Evolutionary conservation across 2,329 filamentous ascomycete genomes (phyloP).

Genomic region (Colletotrichum spinosum): DNA sequence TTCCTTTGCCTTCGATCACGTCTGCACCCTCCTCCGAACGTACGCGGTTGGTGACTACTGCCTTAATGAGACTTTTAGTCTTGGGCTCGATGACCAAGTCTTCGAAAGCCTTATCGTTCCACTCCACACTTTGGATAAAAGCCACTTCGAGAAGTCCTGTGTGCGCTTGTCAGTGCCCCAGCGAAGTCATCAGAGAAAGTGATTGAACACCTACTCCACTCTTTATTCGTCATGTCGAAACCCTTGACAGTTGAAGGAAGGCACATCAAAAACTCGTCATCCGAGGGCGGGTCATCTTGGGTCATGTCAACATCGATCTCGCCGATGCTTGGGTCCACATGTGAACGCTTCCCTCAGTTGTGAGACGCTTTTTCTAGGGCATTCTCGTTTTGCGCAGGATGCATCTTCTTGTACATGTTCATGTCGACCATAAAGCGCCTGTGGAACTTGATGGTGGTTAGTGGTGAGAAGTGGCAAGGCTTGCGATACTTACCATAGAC

Average conservation of each 20-base stretch:
- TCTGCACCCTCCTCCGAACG: conserved; percentile 37
- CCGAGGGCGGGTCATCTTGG: not conserved
- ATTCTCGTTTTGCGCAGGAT: not conserved
- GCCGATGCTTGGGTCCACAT: not conserved
- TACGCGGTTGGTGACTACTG: conserved; percentile 41
- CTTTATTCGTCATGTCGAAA: conserved; percentile 15
- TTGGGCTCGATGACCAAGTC: conserved; percentile 33
- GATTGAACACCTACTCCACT: conserved; percentile 2
- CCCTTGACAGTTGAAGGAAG: not conserved
- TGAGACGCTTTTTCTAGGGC: not conserved
- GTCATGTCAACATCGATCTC: not conserved
- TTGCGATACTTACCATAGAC: not conserved
- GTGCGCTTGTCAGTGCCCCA: not conserved
- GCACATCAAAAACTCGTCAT: conserved; percentile 2
- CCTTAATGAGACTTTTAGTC: conserved; percentile 46
- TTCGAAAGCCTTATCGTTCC: conserved; percentile 39
- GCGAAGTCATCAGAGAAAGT: no score
- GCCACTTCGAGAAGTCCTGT: conserved; percentile 1
- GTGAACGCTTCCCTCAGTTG: no score
- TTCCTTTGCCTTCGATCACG: conserved; percentile 49
- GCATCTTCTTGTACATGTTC: conserved; percentile 2
- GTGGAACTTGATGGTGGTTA: not conserved
- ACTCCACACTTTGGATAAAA: not conserved
- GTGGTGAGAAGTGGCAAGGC: not conserved
- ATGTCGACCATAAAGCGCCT: conserved; percentile 13